Evolutionary conservation across 1,284 basidiomycete genomes (phyloP), one percentile per base, ranked within the genome.

Genomic region (Volvariella volvacea): DNA sequence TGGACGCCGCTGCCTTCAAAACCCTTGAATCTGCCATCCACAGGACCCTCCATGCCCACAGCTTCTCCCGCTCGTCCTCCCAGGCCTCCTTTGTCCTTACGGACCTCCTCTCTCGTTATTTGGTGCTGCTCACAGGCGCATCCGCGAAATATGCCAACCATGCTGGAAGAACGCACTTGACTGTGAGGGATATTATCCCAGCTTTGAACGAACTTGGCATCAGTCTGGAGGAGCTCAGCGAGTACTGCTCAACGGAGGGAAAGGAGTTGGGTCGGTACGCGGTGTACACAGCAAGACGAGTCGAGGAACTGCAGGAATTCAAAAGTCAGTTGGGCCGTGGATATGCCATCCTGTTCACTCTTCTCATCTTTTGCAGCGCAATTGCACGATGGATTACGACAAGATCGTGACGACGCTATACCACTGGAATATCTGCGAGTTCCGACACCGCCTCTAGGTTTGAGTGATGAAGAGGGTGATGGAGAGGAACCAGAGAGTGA

Each of bases 161-260:
- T 52, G 73, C 84, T 4, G 85, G 83, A 10, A 64, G 87, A 41
- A 68, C 70, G 4, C 64, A 62, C 20, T 56, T 85, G 4, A 75
- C 73, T 8, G 61, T 71, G 1, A 61, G 65, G 41, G 87, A 89
- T 61, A 76, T 78, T 4, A 52, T 80, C 1, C 66, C 67, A n/a
- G 83, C 82, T 2, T 64, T 89, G 21, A 76, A 76, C n/a, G 85
- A 88, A 45, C 64, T 88, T 10, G 86, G 86, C 16, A 70, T 84
- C 0, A 74, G 68, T 39, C 46, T 84, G n/a, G 76, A 84, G 8
- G 86, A 89, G 56, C 62, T 89, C 41, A 63, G 58, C 19, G 80
- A 83, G 47, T 88, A 83, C 54, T 73, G 67, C 41, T 59, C 61
- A 21, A 66, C 71, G 1, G 86, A 88, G 58, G 84, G 73, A 10